Conservation (phyloP, 768 basidiomycete species). For the Amyloporia xantha region DNA sequence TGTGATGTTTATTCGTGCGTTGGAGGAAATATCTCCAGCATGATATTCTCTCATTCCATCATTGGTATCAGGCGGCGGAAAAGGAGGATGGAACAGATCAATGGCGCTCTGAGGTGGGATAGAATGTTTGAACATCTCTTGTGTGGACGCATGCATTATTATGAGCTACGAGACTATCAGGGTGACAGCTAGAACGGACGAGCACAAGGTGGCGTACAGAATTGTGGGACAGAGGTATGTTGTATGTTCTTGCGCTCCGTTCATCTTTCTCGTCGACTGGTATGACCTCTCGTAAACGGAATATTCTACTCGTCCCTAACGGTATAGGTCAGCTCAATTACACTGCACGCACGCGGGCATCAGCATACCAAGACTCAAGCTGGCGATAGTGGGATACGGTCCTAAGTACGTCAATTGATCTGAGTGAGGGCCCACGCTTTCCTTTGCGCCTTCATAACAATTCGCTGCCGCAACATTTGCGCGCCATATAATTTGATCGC, state of each 20-base stretch:
- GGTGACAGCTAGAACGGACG: too few species aligned
- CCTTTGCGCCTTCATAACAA: conserved; percentile 76
- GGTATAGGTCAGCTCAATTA: too few species aligned
- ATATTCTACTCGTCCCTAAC: conserved; percentile 59
- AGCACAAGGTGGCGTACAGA: conserved; percentile 52
- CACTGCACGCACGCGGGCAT: too few species aligned
- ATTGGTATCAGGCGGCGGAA: conserved; percentile 13
- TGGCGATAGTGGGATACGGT: conserved; percentile 82
- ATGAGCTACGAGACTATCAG: too few species aligned
- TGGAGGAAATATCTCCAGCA: conserved; percentile 38
- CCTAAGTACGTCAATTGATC: conserved; percentile 79
- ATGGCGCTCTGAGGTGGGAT: conserved; percentile 66
- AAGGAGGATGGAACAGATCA: conserved; percentile 62
- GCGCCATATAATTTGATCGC: conserved; percentile 41
- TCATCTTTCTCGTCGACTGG: conserved; percentile 50
- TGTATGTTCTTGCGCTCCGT: conserved; percentile 65
- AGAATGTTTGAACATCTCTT: conserved; percentile 77
- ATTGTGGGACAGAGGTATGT: conserved; percentile 72
- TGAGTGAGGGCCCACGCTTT: conserved; percentile 77
- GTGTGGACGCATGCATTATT: conserved; percentile 85
- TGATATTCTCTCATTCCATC: conserved; percentile 4
- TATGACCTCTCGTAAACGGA: conserved; percentile 73
- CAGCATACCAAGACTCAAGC: conserved; percentile 66
- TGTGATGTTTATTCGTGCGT: conserved; percentile 77
- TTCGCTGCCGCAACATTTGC: conserved; percentile 86